A percentile compares a stretch with the other conserved stretches of the same genome.
Evolutionary conservation across 2,329 filamentous ascomycete species (phyloP).

Genomic region (Macroventuria anomochaeta): DNA sequence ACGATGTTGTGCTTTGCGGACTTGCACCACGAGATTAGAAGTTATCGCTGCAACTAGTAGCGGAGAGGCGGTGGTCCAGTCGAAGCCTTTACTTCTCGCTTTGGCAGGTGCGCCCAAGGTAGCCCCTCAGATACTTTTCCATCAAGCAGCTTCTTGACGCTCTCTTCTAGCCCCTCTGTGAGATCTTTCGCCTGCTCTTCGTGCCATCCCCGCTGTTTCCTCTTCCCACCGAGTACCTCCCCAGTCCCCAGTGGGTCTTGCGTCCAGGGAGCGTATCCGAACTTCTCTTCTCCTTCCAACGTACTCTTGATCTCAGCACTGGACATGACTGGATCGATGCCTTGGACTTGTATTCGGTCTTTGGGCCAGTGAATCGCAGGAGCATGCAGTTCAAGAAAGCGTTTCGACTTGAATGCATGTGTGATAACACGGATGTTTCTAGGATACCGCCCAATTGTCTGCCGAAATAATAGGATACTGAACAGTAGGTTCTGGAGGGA

Average conservation of each 20-base stretch:
- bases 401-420: conserved; percentile 55
- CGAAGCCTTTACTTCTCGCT: neutral
- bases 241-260: conserved; percentile 50
- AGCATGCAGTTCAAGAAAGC: conserved; percentile 52
- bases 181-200: conserved; percentile 24
- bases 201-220: conserved; percentile 51
- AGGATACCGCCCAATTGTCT: conserved; percentile 50
- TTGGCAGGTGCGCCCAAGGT: conserved; percentile 33
- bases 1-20: conserved; percentile 84
- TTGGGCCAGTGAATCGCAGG: conserved; percentile 54
- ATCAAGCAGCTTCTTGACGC: conserved; percentile 35
- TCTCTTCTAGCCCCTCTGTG: conserved; percentile 34
- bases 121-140: conserved; percentile 31
- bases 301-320: conserved; percentile 45
- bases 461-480: conserved; percentile 65
- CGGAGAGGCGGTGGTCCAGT: conserved; percentile 11
- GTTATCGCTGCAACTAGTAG: conserved; percentile 4
- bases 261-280: conserved; percentile 49
- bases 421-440: conserved; percentile 53
- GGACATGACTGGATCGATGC: conserved; percentile 55
- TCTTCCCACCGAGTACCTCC: conserved; percentile 47
- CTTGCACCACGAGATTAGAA: conserved; percentile 49
- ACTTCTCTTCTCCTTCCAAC: conserved; percentile 44
- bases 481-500: conserved; percentile 86
- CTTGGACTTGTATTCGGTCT: conserved; percentile 51